Base-by-base conservation (phyloP, 176 grass and related monocot genomes). In the maize (Zea mays) region DNA sequence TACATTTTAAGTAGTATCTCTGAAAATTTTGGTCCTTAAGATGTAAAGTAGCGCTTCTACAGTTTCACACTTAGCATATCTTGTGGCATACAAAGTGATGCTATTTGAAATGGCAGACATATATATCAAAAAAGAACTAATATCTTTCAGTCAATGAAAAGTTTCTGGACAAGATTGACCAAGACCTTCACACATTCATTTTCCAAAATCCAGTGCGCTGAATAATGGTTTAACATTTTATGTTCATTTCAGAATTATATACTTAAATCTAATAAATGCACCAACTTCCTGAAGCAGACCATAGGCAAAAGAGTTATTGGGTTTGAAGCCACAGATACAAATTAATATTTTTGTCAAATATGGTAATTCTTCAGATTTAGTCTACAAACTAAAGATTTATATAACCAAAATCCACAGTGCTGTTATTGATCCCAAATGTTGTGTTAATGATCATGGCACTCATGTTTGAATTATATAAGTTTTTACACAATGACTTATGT, bases 151-250 rank as follows among this genome's bases (percentile, higher is more conserved):
- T 46, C 11, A 36, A 21, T 39, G 27, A 63, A 63, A 3, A 9
- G 7, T 63, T 76, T 63, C 12, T 44, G 39, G 51, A 42, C 12
- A 46, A 42, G 40, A 37, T 43, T 41, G 4, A 45, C 13, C 33
- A 20, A 17, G 51, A 58, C 12, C 42, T 58, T 10, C 3, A 1
- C 14, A 27, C 20, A 46, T 37, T 71, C 55, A 71, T 66, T 67
- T 59, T 68, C 39, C 11, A 67, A 67, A 14, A 42, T 58, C 48
- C 7, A 73, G n/a, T 64, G 16, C 15, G 43, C 8, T 16, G 7
- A 69, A 62, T 34, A 9, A 52, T 42, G 11, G 14, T 50, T 72
- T 74, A 17, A 73, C 63, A 82, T 66, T 34, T 13, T 19, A 9
- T 21, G 6, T 65, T 74, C 14, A 44, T 67, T 57, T 33, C 57